Percentiles rank a stretch among this genome's conserved stretches.
These are phyloP conservation scores for Lonicera japonica DNA, from an alignment of 129 eudicot genomes.

Conservation along the genomic window DNA sequence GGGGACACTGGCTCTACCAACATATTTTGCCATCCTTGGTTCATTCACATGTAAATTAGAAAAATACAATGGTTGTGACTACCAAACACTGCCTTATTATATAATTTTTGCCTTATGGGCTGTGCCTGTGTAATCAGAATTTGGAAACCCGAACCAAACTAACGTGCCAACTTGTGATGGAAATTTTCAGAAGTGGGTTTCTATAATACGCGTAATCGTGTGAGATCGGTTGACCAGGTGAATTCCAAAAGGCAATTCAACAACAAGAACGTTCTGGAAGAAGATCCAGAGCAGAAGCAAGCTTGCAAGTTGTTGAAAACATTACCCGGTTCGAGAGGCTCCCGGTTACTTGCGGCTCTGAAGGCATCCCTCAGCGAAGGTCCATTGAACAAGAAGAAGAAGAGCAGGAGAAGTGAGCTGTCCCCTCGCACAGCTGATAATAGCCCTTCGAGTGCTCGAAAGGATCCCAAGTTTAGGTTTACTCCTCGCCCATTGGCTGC, in stretches of 20 bases:
- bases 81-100: no score
- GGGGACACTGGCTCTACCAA: no score
- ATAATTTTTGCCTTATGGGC: no score
- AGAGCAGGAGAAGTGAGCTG: conserved; percentile 18
- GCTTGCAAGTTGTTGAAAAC: conserved; percentile 38
- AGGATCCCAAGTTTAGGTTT: background rate
- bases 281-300: conserved; percentile 31
- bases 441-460: background rate
- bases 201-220: conserved; percentile 27
- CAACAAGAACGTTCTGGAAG: conserved; percentile 20
- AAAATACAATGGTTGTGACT: no score
- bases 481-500: conserved; percentile 30
- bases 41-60: no score
- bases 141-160: background rate
- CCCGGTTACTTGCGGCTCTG: conserved; percentile 30
- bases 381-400: conserved; percentile 23
- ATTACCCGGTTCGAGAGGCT: conserved; percentile 39
- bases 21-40: no score
- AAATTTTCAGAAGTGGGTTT: conserved; percentile 33
- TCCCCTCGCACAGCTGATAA: conserved; percentile 15
- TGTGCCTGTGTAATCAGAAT: no score
- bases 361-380: conserved; percentile 29
- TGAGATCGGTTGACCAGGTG: conserved; percentile 25
- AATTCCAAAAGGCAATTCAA: conserved; percentile 44
- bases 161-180: conserved; percentile 1